These are phyloP conservation scores for Nicotiana attenuata DNA, from an alignment of 257 asterid genomes.

Conservation along the genomic window DNA sequence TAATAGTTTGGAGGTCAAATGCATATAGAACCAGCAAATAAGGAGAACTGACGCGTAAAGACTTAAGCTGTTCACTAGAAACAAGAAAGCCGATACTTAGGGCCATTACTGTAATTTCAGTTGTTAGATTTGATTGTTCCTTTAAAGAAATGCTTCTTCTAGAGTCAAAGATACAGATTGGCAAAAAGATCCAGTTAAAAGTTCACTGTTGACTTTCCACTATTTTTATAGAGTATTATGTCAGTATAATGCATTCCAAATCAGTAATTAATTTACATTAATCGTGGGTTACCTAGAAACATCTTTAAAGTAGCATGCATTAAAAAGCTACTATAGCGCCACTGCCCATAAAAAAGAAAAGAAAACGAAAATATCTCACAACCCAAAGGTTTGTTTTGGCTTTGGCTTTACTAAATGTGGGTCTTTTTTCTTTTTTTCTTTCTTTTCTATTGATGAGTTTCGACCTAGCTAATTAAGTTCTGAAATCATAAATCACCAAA, in stretches of 20 bases:
- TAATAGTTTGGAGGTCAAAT: neutral
- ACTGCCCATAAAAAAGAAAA: neutral
- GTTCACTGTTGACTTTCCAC: conserved; percentile 1
- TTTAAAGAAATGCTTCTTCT: neutral
- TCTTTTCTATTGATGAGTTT: neutral
- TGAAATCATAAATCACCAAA: neutral
- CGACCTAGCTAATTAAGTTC: neutral
- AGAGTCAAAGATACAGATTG: neutral
- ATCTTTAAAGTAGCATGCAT: neutral
- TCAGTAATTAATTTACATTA: neutral
- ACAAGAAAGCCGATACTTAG: conserved; percentile 2
- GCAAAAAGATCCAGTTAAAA: neutral
- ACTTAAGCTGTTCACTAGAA: neutral
- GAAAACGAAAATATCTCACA: neutral
- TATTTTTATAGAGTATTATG: neutral
- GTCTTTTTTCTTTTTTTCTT: too few species aligned
- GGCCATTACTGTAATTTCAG: neutral
- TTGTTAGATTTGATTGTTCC: neutral
- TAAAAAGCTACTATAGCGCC: neutral
- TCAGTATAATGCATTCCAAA: neutral
- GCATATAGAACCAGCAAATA: neutral
- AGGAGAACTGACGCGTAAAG: neutral
- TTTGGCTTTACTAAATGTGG: neutral
- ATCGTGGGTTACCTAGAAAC: neutral
- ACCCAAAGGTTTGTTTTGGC: neutral